These are phyloP conservation scores for Curvularia sp. DNA, from an alignment of 2,329 filamentous ascomycete species.

Conservation along the genomic window DNA sequence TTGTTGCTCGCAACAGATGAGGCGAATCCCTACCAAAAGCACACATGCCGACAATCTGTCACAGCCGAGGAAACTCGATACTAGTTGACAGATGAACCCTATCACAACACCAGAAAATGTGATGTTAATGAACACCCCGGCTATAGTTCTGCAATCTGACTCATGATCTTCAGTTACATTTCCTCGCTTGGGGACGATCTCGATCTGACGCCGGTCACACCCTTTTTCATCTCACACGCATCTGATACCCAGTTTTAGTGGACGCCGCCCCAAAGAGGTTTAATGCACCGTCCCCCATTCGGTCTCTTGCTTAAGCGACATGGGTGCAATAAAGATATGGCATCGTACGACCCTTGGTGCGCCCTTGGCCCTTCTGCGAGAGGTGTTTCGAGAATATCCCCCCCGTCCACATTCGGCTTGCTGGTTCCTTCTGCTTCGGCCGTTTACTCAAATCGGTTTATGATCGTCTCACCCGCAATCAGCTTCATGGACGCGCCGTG, in stretches of 20 bases:
- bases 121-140: slow-evolving; percentile 12
- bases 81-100: slow-evolving; percentile 10
- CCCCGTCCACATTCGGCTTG: slow-evolving; percentile 8
- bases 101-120: slow-evolving; percentile 7
- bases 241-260: slow-evolving; percentile 20
- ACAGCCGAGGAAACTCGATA: slow-evolving; percentile 5
- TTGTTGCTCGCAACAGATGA: slow-evolving; percentile 8
- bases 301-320: slow-evolving; percentile 28
- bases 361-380: slow-evolving; percentile 13
- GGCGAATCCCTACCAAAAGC: slow-evolving; percentile 13
- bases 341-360: slow-evolving; percentile 27
- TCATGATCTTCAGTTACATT: slow-evolving; percentile 15
- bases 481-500: slow-evolving; percentile 4
- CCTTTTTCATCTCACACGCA: slow-evolving; percentile 21
- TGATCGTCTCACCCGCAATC: slow-evolving; percentile 17
- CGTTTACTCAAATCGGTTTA: slow-evolving; percentile 12
- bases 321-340: slow-evolving; percentile 23
- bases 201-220: slow-evolving; percentile 21
- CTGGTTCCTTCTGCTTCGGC: slow-evolving; percentile 4
- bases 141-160: slow-evolving; percentile 12
- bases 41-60: slow-evolving; percentile 10
- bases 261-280: slow-evolving; percentile 17
- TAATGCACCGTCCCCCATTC: slow-evolving; percentile 18
- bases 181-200: slow-evolving; percentile 17
- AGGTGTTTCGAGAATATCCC: slow-evolving; percentile 21